Evolutionary conservation across 108 stramenopile genomes (phyloP), one percentile per base, ranked within the genome.

Genomic region (Nitzschia palea): DNA sequence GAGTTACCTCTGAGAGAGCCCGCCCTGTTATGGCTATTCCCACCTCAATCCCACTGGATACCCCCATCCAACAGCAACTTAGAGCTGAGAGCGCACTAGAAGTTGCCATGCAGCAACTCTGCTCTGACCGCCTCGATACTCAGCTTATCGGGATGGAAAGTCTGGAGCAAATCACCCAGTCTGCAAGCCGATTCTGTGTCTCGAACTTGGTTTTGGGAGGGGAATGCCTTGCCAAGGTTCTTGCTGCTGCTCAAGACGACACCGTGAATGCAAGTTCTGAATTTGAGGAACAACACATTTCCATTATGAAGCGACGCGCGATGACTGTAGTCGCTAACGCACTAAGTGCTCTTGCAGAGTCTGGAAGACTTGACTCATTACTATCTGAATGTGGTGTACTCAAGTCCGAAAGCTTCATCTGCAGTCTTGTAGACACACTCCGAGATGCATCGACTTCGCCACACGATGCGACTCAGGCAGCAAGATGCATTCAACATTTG

Each of bases 141-240:
- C 73, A 74, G 36, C n/a, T 67, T 17, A 34, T 74, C 23, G 73
- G 53, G 2, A 43, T 74, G 58, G 73, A 74, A 12, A 66, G 47
- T 14, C 23, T 74, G 57, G 65, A 61, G 28, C 47, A 67, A 44
- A 20, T 74, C 33, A 50, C 65, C 8, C 44, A 26, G 34, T 52
- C 31, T 51, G 58, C 40, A 43, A 4, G 36, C 36, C 27, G 32
- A 18, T 6, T 10, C 14, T 1, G 27, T 30, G 51, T 37, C 23
- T 44, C 64, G 18, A 60, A 61, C 9, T 10, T 12, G 4, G 35
- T 61, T 60, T 40, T 74, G 27, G 33, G 31, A 23, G 53, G 53
- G 14, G 12, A 20, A 26, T 67, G 40, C 34, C 10, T 61, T 8
- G 40, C 57, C 9, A 51, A 48, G 30, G 37, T 73, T 2, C 27